Evolutionary conservation across 768 basidiomycete species (phyloP).

Genomic region (Astraeus odoratus): DNA sequence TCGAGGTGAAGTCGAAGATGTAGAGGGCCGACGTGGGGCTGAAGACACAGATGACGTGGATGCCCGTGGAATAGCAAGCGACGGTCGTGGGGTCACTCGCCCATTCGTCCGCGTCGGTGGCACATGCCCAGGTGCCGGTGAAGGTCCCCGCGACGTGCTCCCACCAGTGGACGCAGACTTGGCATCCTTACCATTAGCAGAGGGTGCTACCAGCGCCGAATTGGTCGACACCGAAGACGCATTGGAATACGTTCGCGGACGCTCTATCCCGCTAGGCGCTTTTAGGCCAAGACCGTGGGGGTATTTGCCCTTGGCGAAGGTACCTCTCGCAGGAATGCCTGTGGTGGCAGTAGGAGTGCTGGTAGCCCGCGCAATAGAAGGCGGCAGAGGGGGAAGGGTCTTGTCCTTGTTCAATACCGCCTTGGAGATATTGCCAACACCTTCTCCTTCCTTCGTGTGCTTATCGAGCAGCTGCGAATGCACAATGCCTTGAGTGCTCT

Average conservation of each 20-base stretch:
- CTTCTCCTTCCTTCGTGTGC: background rate
- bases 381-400: constrained; percentile 26
- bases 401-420: constrained; percentile 19
- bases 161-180: constrained; percentile 1
- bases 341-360: no score
- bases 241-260: constrained; percentile 32
- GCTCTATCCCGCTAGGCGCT: constrained; percentile 9
- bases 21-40: background rate
- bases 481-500: constrained; percentile 14
- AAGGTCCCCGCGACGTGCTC: constrained; percentile 8
- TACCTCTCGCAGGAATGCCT: background rate
- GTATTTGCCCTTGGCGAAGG: constrained; percentile 11
- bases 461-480: constrained; percentile 1
- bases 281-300: constrained; percentile 13
- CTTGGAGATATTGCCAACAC: constrained; percentile 10
- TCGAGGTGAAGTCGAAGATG: background rate
- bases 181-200: background rate
- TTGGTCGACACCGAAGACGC: constrained; percentile 17
- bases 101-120: background rate
- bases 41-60: background rate
- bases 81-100: constrained; percentile 16
- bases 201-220: constrained; percentile 8
- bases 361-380: no score
- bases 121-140: constrained; percentile 4
- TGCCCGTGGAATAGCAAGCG: constrained; percentile 20